phyloP scores from a whole-genome alignment of 1,284 basidiomycete genomes.

The Crepidotus sp. region DNA sequence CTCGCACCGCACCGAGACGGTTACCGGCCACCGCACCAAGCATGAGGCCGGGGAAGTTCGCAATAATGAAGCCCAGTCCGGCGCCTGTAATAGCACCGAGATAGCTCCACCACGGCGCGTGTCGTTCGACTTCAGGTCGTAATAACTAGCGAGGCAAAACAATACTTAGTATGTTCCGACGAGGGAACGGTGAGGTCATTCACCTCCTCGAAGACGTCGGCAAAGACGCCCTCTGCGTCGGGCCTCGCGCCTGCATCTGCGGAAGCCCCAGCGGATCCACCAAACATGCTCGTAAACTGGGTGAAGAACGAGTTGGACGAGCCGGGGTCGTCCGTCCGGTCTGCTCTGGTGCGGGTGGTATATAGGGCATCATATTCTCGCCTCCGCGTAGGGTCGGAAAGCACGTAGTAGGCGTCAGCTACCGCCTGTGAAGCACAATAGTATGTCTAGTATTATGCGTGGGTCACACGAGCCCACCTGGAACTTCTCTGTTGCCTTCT shows the following conservation, averaged over 20 bases:
- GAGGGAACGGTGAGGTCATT: conserved; percentile 17
- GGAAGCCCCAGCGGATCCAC: conserved; percentile 23
- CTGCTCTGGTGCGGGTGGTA: conserved; percentile 37
- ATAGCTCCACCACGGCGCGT: conserved; percentile 68
- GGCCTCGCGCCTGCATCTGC: conserved; percentile 41
- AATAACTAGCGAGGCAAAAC: conserved; percentile 49
- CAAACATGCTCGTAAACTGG: conserved; percentile 70
- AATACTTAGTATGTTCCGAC: background rate
- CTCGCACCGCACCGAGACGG: conserved; percentile 77
- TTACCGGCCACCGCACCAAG: conserved; percentile 79
- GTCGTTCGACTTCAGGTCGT: conserved; percentile 67
- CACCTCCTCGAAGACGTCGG: conserved; percentile 87
- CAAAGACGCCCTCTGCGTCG: conserved; percentile 75
- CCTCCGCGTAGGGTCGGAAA: conserved; percentile 74
- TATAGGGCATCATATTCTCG: conserved; percentile 78
- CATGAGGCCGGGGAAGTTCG: conserved; percentile 74
- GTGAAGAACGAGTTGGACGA: conserved; percentile 70
- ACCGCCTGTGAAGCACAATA: conserved; percentile 53
- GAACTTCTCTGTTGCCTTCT: conserved; percentile 73
- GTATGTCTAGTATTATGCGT: background rate
- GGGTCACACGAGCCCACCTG: conserved; percentile 37
- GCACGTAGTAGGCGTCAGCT: conserved; percentile 93
- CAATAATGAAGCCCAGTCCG: background rate
- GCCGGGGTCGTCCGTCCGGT: conserved; percentile 52
- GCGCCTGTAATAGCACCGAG: conserved; percentile 43